Percentiles rank a stretch among this genome's conserved stretches.
These are phyloP conservation scores for Sporothrix humicola DNA, from an alignment of 2,329 filamentous ascomycete species.

Conservation along the genomic window DNA sequence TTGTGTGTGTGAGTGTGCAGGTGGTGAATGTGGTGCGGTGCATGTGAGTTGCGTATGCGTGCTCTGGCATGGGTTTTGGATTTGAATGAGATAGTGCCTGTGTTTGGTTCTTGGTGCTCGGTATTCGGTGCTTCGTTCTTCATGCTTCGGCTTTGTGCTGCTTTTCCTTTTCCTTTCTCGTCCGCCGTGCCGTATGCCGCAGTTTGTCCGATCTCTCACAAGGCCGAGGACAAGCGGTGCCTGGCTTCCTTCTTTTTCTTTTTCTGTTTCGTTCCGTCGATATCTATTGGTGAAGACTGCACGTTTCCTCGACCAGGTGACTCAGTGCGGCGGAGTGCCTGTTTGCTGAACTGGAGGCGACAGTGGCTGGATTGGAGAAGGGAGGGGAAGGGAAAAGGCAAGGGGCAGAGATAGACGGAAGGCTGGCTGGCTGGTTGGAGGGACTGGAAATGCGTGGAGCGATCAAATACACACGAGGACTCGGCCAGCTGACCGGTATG, in stretches of 20 bases:
- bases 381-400: not conserved
- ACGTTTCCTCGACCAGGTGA: slow-evolving; percentile 12
- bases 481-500: not conserved
- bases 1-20: not conserved
- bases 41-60: slow-evolving; percentile 3
- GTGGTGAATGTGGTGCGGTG: not conserved
- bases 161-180: not conserved
- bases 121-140: not conserved
- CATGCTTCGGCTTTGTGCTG: not conserved
- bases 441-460: not conserved
- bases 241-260: not conserved
- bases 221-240: slow-evolving; percentile 18
- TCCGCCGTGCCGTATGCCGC: slow-evolving; percentile 19
- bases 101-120: not conserved
- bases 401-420: not conserved
- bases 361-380: not conserved
- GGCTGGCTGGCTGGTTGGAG: not conserved
- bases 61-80: slow-evolving; percentile 4
- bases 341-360: not conserved
- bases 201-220: slow-evolving; percentile 9
- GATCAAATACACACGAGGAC: slow-evolving; percentile 7
- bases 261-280: not conserved
- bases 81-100: not conserved
- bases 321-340: slow-evolving; percentile 15
- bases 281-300: not conserved